Conservation (phyloP, 2,329 filamentous ascomycete genomes). For the Penicillium sp. region DNA sequence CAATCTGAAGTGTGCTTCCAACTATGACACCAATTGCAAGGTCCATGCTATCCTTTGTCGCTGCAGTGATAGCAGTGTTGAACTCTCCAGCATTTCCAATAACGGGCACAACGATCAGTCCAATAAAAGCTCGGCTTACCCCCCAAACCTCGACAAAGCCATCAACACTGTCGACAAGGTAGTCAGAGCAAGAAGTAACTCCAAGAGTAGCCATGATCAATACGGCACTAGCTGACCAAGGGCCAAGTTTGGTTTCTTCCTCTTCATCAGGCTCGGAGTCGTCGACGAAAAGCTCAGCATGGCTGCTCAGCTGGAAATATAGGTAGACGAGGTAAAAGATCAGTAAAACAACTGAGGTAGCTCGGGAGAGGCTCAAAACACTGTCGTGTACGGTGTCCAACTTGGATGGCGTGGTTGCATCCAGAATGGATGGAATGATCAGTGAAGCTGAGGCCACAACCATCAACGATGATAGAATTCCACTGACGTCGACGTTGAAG, state of each 20-base stretch:
- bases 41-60: constrained; percentile 63
- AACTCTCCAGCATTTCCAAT: constrained; percentile 63
- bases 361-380: constrained; percentile 49
- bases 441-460: constrained; percentile 75
- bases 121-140: constrained; percentile 62
- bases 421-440: constrained; percentile 65
- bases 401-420: constrained; percentile 17
- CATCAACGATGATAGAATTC: constrained; percentile 76
- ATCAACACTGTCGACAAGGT: constrained; percentile 60
- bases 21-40: constrained; percentile 60
- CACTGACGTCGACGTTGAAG: constrained; percentile 85
- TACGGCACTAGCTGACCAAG: constrained; percentile 19
- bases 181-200: constrained; percentile 24
- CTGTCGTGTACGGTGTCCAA: constrained; percentile 12
- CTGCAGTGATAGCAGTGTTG: constrained; percentile 59
- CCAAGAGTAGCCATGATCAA: constrained; percentile 23
- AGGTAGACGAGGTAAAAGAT: constrained; percentile 59
- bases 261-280: constrained; percentile 13
- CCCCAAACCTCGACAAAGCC: constrained; percentile 55
- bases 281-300: constrained; percentile 21
- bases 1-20: constrained; percentile 60
- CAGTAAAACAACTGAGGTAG: constrained; percentile 59
- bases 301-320: constrained; percentile 55
- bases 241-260: constrained; percentile 17
- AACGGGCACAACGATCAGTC: constrained; percentile 60